These are phyloP conservation scores for Phoma sp. DNA, from an alignment of 2,329 filamentous ascomycete species.

Conservation along the genomic window DNA sequence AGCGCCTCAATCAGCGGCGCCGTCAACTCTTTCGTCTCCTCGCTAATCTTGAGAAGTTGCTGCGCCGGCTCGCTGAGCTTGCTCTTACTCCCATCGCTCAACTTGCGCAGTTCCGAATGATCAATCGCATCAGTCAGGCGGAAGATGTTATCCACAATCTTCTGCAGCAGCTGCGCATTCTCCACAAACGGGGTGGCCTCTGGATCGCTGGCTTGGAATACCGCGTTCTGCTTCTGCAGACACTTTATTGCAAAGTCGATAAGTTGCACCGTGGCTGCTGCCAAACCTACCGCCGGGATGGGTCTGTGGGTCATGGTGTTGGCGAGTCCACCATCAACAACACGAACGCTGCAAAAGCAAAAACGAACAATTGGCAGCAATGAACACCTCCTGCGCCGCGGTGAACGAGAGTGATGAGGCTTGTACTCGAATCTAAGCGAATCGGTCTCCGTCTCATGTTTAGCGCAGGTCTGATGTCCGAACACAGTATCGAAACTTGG, in stretches of 20 bases:
- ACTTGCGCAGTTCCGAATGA: conserved; percentile 27
- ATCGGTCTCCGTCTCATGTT: conserved; percentile 17
- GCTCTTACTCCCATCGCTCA: conserved; percentile 26
- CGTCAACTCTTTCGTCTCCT: conserved; percentile 30
- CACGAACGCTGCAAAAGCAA: neutral
- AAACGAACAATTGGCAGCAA: conserved; percentile 11
- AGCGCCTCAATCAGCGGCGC: conserved; percentile 30
- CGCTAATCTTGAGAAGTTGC: conserved; percentile 37
- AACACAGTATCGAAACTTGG: conserved; percentile 18
- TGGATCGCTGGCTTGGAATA: conserved; percentile 29
- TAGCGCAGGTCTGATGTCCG: conserved; percentile 14
- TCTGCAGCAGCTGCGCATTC: conserved; percentile 31
- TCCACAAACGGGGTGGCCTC: conserved; percentile 20
- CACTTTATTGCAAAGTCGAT: conserved; percentile 35
- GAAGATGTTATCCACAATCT: conserved; percentile 32
- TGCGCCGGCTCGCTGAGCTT: conserved; percentile 38
- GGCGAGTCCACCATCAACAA: conserved; percentile 15
- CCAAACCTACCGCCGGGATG: conserved; percentile 31
- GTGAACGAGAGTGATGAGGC: conserved; percentile 3
- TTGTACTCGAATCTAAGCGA: conserved; percentile 19
- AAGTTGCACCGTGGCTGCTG: conserved; percentile 29
- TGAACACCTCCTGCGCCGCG: conserved; percentile 14
- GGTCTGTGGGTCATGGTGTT: conserved; percentile 20
- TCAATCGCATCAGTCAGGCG: conserved; percentile 31
- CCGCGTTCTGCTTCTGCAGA: conserved; percentile 31